phyloP scores from a whole-genome alignment of 2,329 filamentous ascomycete genomes.

The Fonsecaea erecta region DNA sequence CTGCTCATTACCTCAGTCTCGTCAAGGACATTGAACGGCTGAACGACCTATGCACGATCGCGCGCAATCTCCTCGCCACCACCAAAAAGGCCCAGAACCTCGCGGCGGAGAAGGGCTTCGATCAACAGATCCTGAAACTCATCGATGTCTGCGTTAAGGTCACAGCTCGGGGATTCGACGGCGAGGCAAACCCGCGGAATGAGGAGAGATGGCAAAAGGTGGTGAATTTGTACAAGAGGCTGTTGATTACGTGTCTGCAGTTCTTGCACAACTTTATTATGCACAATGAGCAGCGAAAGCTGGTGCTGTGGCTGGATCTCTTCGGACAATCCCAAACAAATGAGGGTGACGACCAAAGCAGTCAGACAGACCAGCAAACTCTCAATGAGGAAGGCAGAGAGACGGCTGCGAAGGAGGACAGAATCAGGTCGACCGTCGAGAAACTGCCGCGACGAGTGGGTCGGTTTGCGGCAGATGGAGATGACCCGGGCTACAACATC shows the following conservation, averaged over 20 bases:
- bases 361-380: conserved; percentile 14
- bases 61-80: conserved; percentile 64
- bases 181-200: conserved; percentile 63
- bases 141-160: conserved; percentile 68
- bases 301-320: conserved; percentile 68
- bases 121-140: conserved; percentile 64
- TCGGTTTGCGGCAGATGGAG: conserved; percentile 14
- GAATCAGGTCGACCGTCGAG: conserved; percentile 33
- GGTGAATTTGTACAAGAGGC: conserved; percentile 68
- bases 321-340: conserved; percentile 56
- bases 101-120: conserved; percentile 63
- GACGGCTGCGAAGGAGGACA: conserved; percentile 23
- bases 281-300: conserved; percentile 67
- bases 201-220: conserved; percentile 70
- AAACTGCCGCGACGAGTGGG: conserved; percentile 19
- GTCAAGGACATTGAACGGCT: conserved; percentile 67
- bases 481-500: conserved; percentile 37
- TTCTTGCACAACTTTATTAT: conserved; percentile 70
- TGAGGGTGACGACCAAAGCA: conserved; percentile 18
- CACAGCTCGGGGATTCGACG: conserved; percentile 67
- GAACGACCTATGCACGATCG: conserved; percentile 66
- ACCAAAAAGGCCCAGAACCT: conserved; percentile 67
- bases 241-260: conserved; percentile 68
- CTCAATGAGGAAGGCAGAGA: conserved; percentile 14
- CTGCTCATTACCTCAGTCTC: conserved; percentile 61